These are phyloP conservation scores for Saccharomycopsis phalli DNA, from an alignment of 1,139 yeast genomes.

Conservation along the genomic window DNA sequence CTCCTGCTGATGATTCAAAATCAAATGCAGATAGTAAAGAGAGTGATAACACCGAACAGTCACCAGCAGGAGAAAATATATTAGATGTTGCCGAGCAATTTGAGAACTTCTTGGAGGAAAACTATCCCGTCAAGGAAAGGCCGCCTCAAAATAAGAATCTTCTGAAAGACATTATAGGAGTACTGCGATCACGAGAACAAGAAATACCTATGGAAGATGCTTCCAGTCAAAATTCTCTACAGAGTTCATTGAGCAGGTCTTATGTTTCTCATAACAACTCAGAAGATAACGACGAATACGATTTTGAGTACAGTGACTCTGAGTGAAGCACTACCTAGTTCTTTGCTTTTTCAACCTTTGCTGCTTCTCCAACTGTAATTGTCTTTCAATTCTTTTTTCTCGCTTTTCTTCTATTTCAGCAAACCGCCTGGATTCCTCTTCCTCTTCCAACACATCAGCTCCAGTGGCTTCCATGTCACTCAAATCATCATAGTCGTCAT, in stretches of 20 bases:
- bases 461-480: slow-evolving; percentile 96
- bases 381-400: slow-evolving; percentile 52
- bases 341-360: slow-evolving; percentile 27
- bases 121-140: background rate
- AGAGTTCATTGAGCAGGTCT: too few relatives aligned
- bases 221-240: too few relatives aligned
- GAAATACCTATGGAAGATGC: too few relatives aligned
- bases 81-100: background rate
- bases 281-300: slow-evolving; percentile 25
- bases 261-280: background rate
- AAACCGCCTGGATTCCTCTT: slow-evolving; percentile 47
- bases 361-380: slow-evolving; percentile 36
- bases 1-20: too few relatives aligned
- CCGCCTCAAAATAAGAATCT: too few relatives aligned
- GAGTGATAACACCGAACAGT: slow-evolving; percentile 7
- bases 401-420: slow-evolving; percentile 60
- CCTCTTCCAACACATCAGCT: slow-evolving; percentile 76
- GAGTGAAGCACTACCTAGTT: slow-evolving; percentile 23
- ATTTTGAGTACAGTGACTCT: slow-evolving; percentile 31
- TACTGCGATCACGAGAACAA: too few relatives aligned
- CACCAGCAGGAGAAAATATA: background rate
- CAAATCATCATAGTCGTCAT: slow-evolving; percentile 42
- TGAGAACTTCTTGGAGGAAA: background rate
- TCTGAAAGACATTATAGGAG: too few relatives aligned
- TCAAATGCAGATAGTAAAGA: too few relatives aligned